Evolutionary conservation across 306 rosid genomes (phyloP).

Genomic region (Inga leiocalycina): DNA sequence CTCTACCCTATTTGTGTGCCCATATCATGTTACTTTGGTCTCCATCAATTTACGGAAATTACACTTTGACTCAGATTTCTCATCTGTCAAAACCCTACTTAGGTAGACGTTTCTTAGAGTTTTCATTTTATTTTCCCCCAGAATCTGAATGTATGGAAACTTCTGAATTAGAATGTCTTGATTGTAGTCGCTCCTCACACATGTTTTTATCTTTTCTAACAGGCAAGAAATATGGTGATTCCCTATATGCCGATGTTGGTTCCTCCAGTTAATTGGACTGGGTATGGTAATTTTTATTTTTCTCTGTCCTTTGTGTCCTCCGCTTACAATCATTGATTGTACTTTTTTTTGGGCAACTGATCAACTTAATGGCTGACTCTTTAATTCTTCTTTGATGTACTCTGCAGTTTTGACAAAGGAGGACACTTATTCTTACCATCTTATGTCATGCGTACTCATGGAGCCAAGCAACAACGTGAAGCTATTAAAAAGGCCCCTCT

Average conservation of each 20-base stretch:
- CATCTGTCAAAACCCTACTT: neutral
- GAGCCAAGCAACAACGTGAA: constrained; percentile 89
- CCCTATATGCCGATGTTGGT: constrained; percentile 98
- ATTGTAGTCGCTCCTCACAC: neutral
- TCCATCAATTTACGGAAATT: neutral
- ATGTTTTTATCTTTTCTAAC: constrained; percentile 42
- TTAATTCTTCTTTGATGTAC: constrained; percentile 30
- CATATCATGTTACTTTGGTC: neutral
- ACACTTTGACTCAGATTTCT: neutral
- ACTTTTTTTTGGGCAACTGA: constrained; percentile 22
- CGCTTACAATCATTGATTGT: constrained; percentile 4
- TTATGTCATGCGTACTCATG: constrained; percentile 91
- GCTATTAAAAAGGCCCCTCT: constrained; percentile 74
- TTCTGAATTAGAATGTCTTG: neutral
- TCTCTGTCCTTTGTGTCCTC: constrained; percentile 1
- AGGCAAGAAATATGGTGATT: constrained; percentile 91
- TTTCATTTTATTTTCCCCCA: neutral
- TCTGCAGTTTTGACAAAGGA: constrained; percentile 86
- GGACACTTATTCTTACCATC: constrained; percentile 90
- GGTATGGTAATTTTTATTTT: constrained; percentile 60
- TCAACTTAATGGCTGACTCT: constrained; percentile 3
- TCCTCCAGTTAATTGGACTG: constrained; percentile 88
- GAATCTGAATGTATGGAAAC: neutral
- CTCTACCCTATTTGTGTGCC: neutral
- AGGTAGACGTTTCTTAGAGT: neutral